A percentile compares a stretch with the other conserved stretches of the same genome.
Conservation (phyloP, 2,329 filamentous ascomycete species). For the Aspergillus unguis region DNA sequence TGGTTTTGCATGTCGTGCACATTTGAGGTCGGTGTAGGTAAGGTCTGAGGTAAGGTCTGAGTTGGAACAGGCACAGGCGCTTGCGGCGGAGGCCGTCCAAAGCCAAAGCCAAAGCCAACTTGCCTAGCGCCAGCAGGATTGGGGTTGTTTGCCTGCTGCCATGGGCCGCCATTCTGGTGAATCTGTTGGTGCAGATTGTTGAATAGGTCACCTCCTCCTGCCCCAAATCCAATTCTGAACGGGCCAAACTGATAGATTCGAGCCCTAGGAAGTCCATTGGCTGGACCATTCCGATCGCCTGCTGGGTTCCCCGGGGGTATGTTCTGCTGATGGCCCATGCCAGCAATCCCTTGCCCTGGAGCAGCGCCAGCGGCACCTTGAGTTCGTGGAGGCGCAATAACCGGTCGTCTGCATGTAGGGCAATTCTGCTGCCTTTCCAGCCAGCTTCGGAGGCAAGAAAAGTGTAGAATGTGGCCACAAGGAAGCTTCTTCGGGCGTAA, state of each 20-base stretch:
- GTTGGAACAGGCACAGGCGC: conserved; percentile 19
- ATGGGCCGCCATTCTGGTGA: conserved; percentile 47
- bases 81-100: conserved; percentile 31
- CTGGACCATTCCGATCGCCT: conserved; percentile 38
- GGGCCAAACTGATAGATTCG: conserved; percentile 71
- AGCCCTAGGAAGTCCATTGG: conserved; percentile 46
- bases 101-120: conserved; percentile 42
- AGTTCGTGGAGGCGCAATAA: conserved; percentile 52
- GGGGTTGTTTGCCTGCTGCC: conserved; percentile 32
- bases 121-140: conserved; percentile 36
- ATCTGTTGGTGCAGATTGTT: conserved; percentile 66
- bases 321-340: conserved; percentile 28
- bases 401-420: conserved; percentile 85
- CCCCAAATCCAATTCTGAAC: conserved; percentile 66
- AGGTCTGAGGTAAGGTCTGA: conserved; percentile 17
- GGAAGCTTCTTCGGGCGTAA: conserved; percentile 91
- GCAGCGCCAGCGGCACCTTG: conserved; percentile 26
- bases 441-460: conserved; percentile 94
- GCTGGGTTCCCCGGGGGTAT: conserved; percentile 36
- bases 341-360: conserved; percentile 26
- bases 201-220: conserved; percentile 58
- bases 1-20: conserved; percentile 52
- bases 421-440: conserved; percentile 96
- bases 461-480: conserved; percentile 91
- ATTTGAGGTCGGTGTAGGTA: conserved; percentile 20